A percentile compares a stretch with the other conserved stretches of the same genome.
phyloP scores from a whole-genome alignment of 2,329 filamentous ascomycete genomes.

The Exutisphaerella laricina region DNA sequence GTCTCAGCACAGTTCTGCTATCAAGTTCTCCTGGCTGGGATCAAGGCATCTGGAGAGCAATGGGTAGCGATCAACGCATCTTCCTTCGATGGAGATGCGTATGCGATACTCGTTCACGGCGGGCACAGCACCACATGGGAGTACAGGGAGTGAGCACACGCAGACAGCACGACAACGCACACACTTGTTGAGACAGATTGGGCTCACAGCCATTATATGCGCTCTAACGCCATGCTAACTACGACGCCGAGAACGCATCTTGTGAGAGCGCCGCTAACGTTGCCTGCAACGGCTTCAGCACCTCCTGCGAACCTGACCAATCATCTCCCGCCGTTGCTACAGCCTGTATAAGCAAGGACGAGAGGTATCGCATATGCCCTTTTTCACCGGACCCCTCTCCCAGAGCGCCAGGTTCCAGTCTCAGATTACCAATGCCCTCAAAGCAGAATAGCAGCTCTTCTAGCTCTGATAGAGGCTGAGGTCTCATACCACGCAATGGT shows the following conservation, averaged over 20 bases:
- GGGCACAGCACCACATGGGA: conserved; percentile 31
- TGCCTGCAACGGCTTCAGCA: conserved; percentile 36
- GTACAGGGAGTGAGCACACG: conserved; percentile 31
- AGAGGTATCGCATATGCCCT: conserved; percentile 75
- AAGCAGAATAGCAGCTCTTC: conserved; percentile 73
- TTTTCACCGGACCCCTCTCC: conserved; percentile 42
- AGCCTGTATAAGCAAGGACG: conserved; percentile 67
- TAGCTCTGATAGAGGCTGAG: conserved; percentile 74
- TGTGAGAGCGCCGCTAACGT: conserved; percentile 32
- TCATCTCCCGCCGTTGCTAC: conserved; percentile 56
- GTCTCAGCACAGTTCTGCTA: conserved; percentile 34
- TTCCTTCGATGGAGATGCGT: conserved; percentile 28
- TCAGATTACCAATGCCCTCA: conserved; percentile 58
- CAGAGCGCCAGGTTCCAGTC: conserved; percentile 54
- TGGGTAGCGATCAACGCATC: conserved; percentile 32
- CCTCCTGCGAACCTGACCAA: conserved; percentile 53
- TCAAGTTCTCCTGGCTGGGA: conserved; percentile 25
- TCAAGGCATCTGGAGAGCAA: conserved; percentile 23
- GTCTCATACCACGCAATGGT: conserved; percentile 80
- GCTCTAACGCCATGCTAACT: not conserved
- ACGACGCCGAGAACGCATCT: not conserved
- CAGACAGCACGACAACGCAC: too few species aligned
- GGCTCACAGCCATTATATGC: too few species aligned
- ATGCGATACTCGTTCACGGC: conserved; percentile 27
- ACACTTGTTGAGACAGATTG: too few species aligned